phyloP scores from a whole-genome alignment of 768 basidiomycete species.

The Tulasnella sp. region DNA sequence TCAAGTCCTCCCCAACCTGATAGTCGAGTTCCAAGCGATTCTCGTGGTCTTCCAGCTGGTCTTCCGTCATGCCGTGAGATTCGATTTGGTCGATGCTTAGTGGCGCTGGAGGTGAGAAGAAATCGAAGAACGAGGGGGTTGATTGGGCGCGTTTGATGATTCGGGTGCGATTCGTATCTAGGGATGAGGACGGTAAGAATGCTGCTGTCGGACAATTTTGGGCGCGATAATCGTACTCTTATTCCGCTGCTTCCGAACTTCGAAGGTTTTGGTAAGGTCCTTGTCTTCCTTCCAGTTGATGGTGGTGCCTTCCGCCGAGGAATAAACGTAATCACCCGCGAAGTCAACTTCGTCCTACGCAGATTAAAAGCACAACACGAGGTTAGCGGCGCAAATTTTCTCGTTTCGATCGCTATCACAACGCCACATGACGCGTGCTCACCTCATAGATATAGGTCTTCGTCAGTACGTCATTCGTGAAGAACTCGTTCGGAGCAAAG shows the following conservation, averaged over 20 bases:
- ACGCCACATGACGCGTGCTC: slow-evolving; percentile 23
- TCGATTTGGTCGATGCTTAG: slow-evolving; percentile 67
- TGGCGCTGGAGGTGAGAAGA: slow-evolving; percentile 80
- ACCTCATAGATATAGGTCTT: slow-evolving; percentile 88
- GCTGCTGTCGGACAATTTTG: background rate
- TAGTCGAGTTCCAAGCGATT: slow-evolving; percentile 94
- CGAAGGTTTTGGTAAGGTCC: slow-evolving; percentile 94
- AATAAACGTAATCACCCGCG: slow-evolving; percentile 94
- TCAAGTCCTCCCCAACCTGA: slow-evolving; percentile 96
- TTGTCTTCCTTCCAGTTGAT: slow-evolving; percentile 99
- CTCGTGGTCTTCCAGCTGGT: slow-evolving; percentile 85
- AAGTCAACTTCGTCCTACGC: slow-evolving; percentile 75
- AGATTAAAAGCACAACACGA: background rate
- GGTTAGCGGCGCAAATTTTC: slow-evolving; percentile 7
- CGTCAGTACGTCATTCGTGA: slow-evolving; percentile 74
- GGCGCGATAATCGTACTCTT: slow-evolving; percentile 65
- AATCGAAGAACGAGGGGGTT: slow-evolving; percentile 98
- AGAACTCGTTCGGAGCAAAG: slow-evolving; percentile 81
- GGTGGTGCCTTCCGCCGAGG: slow-evolving; percentile 84
- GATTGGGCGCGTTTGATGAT: slow-evolving; percentile 71
- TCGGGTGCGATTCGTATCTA: slow-evolving; percentile 48
- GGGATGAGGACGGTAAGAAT: no score
- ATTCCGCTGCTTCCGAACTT: slow-evolving; percentile 99
- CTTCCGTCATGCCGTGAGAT: slow-evolving; percentile 68
- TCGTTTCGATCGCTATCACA: background rate